phyloP scores from a whole-genome alignment of 2,329 filamentous ascomycete species.

The Pestalotiopsis sp. region DNA sequence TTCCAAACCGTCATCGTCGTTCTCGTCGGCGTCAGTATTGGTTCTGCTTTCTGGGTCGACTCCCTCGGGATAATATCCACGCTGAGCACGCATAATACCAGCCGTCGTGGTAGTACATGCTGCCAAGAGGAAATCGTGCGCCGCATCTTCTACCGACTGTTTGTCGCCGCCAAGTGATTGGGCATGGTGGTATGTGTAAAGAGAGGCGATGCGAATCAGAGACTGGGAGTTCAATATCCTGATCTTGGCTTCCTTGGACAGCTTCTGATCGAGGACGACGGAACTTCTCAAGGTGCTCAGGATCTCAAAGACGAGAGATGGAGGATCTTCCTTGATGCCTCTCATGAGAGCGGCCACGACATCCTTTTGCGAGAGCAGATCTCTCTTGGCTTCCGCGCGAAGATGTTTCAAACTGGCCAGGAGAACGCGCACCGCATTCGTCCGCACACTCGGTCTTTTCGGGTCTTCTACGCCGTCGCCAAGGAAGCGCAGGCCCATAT shows the following conservation, averaged over 20 bases:
- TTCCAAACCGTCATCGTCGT: conserved; percentile 68
- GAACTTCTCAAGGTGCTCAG: conserved; percentile 70
- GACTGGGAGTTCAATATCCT: conserved; percentile 76
- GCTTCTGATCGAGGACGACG: conserved; percentile 74
- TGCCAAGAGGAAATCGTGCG: conserved; percentile 75
- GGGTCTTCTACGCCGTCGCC: conserved; percentile 65
- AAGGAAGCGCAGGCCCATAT: conserved; percentile 71
- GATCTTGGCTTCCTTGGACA: conserved; percentile 75
- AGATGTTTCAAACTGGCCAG: conserved; percentile 80
- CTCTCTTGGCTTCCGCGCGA: conserved; percentile 75
- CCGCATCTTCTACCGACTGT: conserved; percentile 63
- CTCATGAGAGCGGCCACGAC: conserved; percentile 74
- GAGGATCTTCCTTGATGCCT: conserved; percentile 76
- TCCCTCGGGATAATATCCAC: conserved; percentile 82
- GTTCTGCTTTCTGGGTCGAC: conserved; percentile 54
- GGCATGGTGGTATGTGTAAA: conserved; percentile 68
- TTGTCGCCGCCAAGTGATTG: conserved; percentile 33
- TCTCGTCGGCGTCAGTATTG: conserved; percentile 45
- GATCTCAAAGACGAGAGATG: conserved; percentile 75
- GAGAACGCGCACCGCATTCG: conserved; percentile 81
- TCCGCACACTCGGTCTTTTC: conserved; percentile 77
- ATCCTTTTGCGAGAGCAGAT: conserved; percentile 79
- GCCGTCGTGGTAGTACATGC: conserved; percentile 74
- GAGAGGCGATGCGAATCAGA: conserved; percentile 70
- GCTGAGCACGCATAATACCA: conserved; percentile 76